Percentiles rank a stretch among this genome's conserved stretches.
Conservation (phyloP, 1,139 yeast genomes). For the Candida sanyaensis region DNA sequence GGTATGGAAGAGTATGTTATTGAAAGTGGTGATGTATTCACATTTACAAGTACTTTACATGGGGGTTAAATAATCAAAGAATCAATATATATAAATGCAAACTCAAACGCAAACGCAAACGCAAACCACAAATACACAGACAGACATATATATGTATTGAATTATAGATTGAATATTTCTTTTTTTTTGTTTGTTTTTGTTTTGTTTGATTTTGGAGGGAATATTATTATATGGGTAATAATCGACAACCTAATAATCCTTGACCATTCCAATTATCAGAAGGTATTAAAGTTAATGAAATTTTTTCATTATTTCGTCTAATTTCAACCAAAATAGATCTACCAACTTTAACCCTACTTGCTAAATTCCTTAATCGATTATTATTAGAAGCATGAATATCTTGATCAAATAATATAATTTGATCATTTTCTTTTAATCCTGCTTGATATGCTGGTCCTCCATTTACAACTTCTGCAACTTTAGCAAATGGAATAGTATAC, state of each 20-base stretch:
- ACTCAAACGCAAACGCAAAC: no score
- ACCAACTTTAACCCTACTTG: slow-evolving; percentile 30
- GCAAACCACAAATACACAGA: no score
- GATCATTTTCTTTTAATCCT: slow-evolving; percentile 48
- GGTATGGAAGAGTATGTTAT: slow-evolving; percentile 81
- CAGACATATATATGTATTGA: no score
- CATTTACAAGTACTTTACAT: slow-evolving; percentile 91
- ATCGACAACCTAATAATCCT: slow-evolving; percentile 74
- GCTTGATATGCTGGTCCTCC: slow-evolving; percentile 52
- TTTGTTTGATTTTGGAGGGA: neutral
- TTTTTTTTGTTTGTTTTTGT: no score
- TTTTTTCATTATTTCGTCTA: slow-evolving; percentile 26
- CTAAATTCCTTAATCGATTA: slow-evolving; percentile 41
- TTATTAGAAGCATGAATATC: slow-evolving; percentile 56
- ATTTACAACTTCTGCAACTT: slow-evolving; percentile 45
- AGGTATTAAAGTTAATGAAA: slow-evolving; percentile 49
- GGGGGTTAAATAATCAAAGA: slow-evolving; percentile 65
- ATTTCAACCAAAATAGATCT: slow-evolving; percentile 35
- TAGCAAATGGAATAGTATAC: slow-evolving; percentile 56
- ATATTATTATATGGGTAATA: slow-evolving; percentile 43
- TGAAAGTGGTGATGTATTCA: slow-evolving; percentile 73
- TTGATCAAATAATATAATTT: slow-evolving; percentile 51
- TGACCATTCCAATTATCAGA: slow-evolving; percentile 64
- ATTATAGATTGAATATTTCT: no score
- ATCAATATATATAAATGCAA: no score